phyloP scores from a whole-genome alignment of 352 stramenopile species.

The Phytophthora hibernalis region DNA sequence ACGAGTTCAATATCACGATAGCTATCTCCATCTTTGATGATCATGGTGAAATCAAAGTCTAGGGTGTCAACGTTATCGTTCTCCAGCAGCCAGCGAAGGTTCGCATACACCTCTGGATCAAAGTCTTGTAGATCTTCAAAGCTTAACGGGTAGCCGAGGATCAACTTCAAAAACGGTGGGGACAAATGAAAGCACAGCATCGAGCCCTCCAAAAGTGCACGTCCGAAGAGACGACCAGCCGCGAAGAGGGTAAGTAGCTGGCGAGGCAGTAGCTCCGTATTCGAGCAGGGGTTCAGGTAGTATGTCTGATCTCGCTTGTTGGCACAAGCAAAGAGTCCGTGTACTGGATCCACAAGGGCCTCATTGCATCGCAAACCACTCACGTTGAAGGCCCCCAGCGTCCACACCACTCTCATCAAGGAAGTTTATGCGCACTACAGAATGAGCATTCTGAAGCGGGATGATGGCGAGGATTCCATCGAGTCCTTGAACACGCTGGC shows the following conservation, averaged over 20 bases:
- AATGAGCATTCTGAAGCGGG: constrained; percentile 32
- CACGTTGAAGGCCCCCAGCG: constrained; percentile 67
- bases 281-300: constrained; percentile 45
- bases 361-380: constrained; percentile 72
- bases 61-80: constrained; percentile 49
- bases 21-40: constrained; percentile 19
- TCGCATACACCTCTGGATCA: constrained; percentile 43
- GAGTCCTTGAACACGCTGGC: constrained; percentile 41
- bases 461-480: constrained; percentile 44
- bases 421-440: constrained; percentile 62
- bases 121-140: constrained; percentile 88
- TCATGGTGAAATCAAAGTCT: constrained; percentile 56
- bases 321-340: constrained; percentile 36
- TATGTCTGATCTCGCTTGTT: constrained; percentile 50
- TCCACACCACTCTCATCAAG: constrained; percentile 65
- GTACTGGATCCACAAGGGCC: constrained; percentile 31
- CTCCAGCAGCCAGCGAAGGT: constrained; percentile 55
- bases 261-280: constrained; percentile 24
- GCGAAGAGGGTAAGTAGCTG: constrained; percentile 43
- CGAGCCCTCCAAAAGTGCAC: constrained; percentile 78
- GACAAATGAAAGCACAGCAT: constrained; percentile 92
- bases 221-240: constrained; percentile 46
- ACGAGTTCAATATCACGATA: constrained; percentile 42
- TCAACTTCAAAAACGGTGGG: constrained; percentile 77
- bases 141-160: constrained; percentile 92